Evolutionary conservation across 169 alveolate genomes (phyloP), one percentile per base, ranked within the genome.

Genomic region (Sarcocystis neurona): DNA sequence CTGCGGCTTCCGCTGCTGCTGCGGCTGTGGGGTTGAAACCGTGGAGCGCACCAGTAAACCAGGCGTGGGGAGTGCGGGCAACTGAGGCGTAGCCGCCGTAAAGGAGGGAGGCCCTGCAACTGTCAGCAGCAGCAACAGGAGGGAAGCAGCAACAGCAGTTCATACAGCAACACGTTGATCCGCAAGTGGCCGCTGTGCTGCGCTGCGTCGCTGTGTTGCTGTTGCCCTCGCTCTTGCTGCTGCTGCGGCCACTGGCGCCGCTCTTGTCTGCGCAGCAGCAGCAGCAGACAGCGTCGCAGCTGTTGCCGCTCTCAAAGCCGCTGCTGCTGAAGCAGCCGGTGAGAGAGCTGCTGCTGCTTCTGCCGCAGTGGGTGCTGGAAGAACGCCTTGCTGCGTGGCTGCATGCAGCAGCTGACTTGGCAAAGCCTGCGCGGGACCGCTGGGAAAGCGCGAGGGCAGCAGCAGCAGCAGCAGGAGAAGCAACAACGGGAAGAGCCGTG

Each of bases 1-100:
- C 44, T 0, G 37, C 78, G 30, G 78, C 34, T n/a, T 12, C 12
- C 37, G 37, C 78, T 68, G 78, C 78, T 27, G 43, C n/a, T 27
- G 37, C 78, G 78, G 20, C 78, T 12, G 20, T 23, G 41, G 20
- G 78, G 43, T 32, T 12, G 15, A 50, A 27, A 6, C 66, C 89
- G 37, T 39, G 58, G 50, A 84, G 84, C 1, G 89, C 89, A 4
- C 89, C 89, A 1, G 82, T 60, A 53, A 68, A 84, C 89, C 89
- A 84, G 46, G 89, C 89, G 47, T 84, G 89, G 44, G 89, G 89
- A 12, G 43, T 60, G 0, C 89, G 80, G 34, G 75, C 66, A 50
- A 84, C 89, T 6, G 60, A 32, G 32, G 84, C 89, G 32, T 84
- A 84, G 48, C 50, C 47, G 18, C 80, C 56, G 68, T 43, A 66